These are phyloP conservation scores for Podaxis mareebaensis DNA, from an alignment of 768 basidiomycete species.

Conservation along the genomic window DNA sequence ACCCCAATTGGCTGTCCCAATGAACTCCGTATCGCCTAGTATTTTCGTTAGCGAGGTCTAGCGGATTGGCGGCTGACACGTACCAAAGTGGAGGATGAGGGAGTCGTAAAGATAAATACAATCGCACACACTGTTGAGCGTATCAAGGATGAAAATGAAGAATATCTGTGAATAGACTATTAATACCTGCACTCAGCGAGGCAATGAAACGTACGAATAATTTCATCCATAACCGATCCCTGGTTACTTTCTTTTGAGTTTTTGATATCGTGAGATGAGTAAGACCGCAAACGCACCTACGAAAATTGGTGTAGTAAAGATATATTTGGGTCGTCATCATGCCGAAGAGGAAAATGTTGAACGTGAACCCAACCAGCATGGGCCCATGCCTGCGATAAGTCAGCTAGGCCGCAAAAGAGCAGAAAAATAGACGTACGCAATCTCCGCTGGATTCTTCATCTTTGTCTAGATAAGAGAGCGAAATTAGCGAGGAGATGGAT, in stretches of 20 bases:
- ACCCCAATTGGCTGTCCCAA: slow-evolving; percentile 29
- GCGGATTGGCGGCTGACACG: background rate
- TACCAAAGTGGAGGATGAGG: slow-evolving; percentile 48
- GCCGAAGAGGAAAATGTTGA: slow-evolving; percentile 50
- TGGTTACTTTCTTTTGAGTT: slow-evolving; percentile 18
- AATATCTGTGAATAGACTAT: slow-evolving; percentile 33
- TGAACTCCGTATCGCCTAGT: slow-evolving; percentile 19
- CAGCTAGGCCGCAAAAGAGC: background rate
- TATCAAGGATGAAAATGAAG: slow-evolving; percentile 48
- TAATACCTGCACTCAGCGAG: too few relatives aligned
- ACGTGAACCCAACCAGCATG: slow-evolving; percentile 49
- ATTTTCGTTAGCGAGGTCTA: background rate
- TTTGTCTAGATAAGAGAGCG: background rate
- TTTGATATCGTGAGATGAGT: background rate
- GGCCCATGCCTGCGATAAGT: slow-evolving; percentile 42
- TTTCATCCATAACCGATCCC: slow-evolving; percentile 51
- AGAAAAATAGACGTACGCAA: slow-evolving; percentile 27
- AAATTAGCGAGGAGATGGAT: background rate
- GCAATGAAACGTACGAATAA: slow-evolving; percentile 35
- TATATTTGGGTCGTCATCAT: slow-evolving; percentile 52
- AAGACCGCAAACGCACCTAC: slow-evolving; percentile 25
- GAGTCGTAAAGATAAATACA: slow-evolving; percentile 47
- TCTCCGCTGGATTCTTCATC: slow-evolving; percentile 31
- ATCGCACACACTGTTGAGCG: slow-evolving; percentile 45
- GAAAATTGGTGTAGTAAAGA: slow-evolving; percentile 43